Evolutionary conservation across 306 rosid genomes (phyloP), one percentile per base, ranked within the genome.

Genomic region (Begonia peltatifolia): DNA sequence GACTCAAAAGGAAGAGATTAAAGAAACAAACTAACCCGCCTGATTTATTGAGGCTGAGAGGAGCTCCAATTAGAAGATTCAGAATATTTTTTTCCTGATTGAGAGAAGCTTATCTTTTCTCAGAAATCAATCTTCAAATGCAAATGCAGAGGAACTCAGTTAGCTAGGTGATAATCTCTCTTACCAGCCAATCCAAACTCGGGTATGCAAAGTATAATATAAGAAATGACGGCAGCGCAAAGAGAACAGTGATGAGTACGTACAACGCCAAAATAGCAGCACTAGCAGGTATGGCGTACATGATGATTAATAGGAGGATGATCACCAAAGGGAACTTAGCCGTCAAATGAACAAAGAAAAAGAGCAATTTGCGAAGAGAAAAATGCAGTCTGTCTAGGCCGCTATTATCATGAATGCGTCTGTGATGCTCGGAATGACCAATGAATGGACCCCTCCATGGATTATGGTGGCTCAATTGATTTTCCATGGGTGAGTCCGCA

Each of bases 151-250:
- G 6, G 38, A 30, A 9, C 38, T 30, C 38, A 30, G 38, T 30
- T 12, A 44, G 14, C 48, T 81, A 88, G 12, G 89, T 69, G 63
- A 89, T 14, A 52, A 89, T 89, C 67, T 89, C 97, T 65, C 87
- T 74, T 66, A 89, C 82, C 64, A 89, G 89, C 97, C 97, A 89
- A 69, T 89, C 97, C 86, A 89, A 72, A 72, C 93, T 84, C 22
- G 97, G 95, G 71, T 89, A 89, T 62, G 97, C 79, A 52, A 89
- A 89, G 84, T 84, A 89, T 81, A 89, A 42, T 43, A 89, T 75
- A 63, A 84, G 93, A 71, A 89, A 84, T 3, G 97, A 84, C 0
- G 97, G 97, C 42, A 89, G 76, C 17, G 97, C 97, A 58, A 89
- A 84, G 66, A 89, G 81, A 58, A 82, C 66, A 0, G 97, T 89